Base-by-base conservation (phyloP, 768 basidiomycete species). In the Kwoniella dejecticola region DNA sequence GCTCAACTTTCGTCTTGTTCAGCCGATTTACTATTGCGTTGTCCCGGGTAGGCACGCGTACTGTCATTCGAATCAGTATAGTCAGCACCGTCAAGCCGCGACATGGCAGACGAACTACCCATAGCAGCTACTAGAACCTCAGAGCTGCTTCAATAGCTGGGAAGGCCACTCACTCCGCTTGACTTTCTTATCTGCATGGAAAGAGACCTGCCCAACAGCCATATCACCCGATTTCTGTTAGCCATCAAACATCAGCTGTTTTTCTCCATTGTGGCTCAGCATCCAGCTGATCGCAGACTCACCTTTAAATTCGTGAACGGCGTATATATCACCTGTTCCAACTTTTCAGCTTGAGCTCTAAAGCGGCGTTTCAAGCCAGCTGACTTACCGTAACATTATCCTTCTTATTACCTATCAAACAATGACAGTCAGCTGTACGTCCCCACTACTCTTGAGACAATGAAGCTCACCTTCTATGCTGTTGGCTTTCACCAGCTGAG, bases 401-500 rank as follows among this genome's bases (percentile, higher is more conserved):
- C 80, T 93, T 94, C 81, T 97, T 97, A 82, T 98, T 96, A 8
- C 93, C 94, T 95, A 70, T 10, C 61, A 38, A 1, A 26, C 23
- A 29, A 15, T 5, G 26, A 27, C 46, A 12, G 21, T 33, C 21
- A 48, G 29, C 33, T 17, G 41, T 13, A 42, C 11, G 19, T 19
- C 10, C 19, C 19, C 41, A 42, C 23, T 45, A 3, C 4, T 3
- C 6, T 12, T 15, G 6, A 24, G 29, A 3, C 26, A 27, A 38
- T 12, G 7, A 6, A 30, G 50, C 61, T 46, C 52, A 89, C 93
- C 94, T 82, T 96, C 91, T 57, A 98, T 98, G 11, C 91, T 94
- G 72, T 97, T 97, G 1, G 94, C 94, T 79, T 99, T 99, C 30
- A 97, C 95, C 1, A 99, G 83, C 76, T 98, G 96, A 1, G 91